phyloP scores from a whole-genome alignment of 2,329 filamentous ascomycete species.

The Helotiales sp. region DNA sequence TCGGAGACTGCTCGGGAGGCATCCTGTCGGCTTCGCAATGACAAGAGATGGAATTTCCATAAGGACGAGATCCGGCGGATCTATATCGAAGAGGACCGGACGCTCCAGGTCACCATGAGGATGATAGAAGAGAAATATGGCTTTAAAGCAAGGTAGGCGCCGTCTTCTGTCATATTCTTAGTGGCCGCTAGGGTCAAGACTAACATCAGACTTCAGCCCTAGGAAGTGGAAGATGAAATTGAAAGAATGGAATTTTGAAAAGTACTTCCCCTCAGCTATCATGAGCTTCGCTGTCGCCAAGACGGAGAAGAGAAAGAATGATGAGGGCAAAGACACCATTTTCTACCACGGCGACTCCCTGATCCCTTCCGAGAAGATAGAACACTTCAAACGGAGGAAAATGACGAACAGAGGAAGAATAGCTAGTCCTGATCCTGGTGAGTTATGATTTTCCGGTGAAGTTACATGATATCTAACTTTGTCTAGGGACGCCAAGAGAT shows the following conservation, averaged over 20 bases:
- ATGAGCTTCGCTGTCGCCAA: conserved; percentile 20
- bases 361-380: conserved; percentile 16
- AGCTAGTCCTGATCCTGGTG: conserved; percentile 14
- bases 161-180: neutral
- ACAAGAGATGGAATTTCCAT: conserved; percentile 24
- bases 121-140: conserved; percentile 15
- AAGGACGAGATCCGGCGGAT: conserved; percentile 20
- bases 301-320: conserved; percentile 17
- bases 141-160: conserved; percentile 22
- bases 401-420: conserved; percentile 13
- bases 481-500: conserved; percentile 17
- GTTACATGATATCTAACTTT: neutral
- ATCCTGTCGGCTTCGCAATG: conserved; percentile 18
- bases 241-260: conserved; percentile 19
- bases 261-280: conserved; percentile 15
- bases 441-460: neutral
- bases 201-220: conserved; percentile 6
- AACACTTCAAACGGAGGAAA: conserved; percentile 18
- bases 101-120: conserved; percentile 21
- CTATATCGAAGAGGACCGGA: conserved; percentile 20
- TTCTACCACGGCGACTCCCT: conserved; percentile 17
- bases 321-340: conserved; percentile 11
- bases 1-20: conserved; percentile 17
- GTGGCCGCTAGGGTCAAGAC: neutral
- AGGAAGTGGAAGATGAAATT: conserved; percentile 20